Percentiles rank a stretch among this genome's conserved stretches.
phyloP scores from a whole-genome alignment of 805 yeast genomes.

The Wickerhamiella domercqiae region DNA sequence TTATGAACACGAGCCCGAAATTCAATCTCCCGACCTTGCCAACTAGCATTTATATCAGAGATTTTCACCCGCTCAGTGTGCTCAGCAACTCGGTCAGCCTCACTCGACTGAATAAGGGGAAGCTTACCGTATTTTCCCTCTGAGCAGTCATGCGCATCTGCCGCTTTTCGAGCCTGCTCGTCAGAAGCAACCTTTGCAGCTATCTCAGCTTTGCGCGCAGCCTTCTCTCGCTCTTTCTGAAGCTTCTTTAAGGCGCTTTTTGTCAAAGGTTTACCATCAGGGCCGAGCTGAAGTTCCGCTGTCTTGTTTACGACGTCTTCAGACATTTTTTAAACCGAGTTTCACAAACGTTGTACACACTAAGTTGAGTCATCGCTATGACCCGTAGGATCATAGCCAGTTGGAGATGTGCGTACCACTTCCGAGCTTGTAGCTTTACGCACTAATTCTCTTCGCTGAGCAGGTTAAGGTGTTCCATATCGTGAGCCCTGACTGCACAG shows the following conservation, averaged over 20 bases:
- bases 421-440: too few species aligned
- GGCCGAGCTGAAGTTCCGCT: slow-evolving; percentile 30
- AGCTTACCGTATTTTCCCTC: slow-evolving; percentile 77
- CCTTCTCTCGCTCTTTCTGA: slow-evolving; percentile 86
- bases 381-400: too few species aligned
- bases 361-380: not conserved
- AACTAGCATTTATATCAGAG: slow-evolving; percentile 33
- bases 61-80: slow-evolving; percentile 49
- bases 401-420: too few species aligned
- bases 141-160: slow-evolving; percentile 77
- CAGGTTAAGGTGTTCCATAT: too few species aligned
- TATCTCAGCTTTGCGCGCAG: slow-evolving; percentile 79
- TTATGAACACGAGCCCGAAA: slow-evolving; percentile 92
- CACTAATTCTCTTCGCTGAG: too few species aligned
- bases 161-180: slow-evolving; percentile 61
- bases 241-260: slow-evolving; percentile 92
- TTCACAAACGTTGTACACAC: not conserved
- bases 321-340: not conserved
- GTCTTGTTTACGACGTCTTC: slow-evolving; percentile 11
- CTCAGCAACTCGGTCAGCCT: slow-evolving; percentile 33
- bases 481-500: too few species aligned
- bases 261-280: slow-evolving; percentile 75
- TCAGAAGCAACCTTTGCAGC: slow-evolving; percentile 79
- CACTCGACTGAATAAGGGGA: slow-evolving; percentile 64
- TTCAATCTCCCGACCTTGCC: slow-evolving; percentile 61